phyloP scores from a whole-genome alignment of 1,284 basidiomycete genomes.

The Trametes pubescens region DNA sequence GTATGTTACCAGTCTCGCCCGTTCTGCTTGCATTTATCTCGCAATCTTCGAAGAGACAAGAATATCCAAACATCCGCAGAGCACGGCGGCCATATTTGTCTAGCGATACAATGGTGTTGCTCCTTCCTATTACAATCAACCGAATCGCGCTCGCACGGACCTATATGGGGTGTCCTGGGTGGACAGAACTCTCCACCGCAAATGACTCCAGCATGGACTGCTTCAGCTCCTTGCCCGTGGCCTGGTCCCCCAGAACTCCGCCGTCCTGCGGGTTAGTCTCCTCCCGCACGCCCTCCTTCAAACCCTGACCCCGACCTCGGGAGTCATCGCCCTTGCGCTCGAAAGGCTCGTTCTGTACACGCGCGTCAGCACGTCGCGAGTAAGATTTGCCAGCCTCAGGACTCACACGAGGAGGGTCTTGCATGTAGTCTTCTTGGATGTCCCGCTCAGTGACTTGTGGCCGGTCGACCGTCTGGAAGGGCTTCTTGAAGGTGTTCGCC shows the following conservation, averaged over 20 bases:
- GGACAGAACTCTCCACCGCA: conserved; percentile 33
- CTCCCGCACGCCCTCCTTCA: conserved; percentile 34
- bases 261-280: conserved; percentile 32
- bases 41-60: too few relatives aligned
- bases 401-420: conserved; percentile 43
- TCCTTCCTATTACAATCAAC: not conserved
- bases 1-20: too few relatives aligned
- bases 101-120: not conserved
- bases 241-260: conserved; percentile 33
- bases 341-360: conserved; percentile 20
- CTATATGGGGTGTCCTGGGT: conserved; percentile 23
- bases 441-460: conserved; percentile 43
- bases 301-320: conserved; percentile 11
- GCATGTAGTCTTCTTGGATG: conserved; percentile 46
- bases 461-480: conserved; percentile 40
- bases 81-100: not conserved
- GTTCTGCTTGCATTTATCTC: too few relatives aligned
- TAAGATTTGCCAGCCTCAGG: not conserved
- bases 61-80: too few relatives aligned
- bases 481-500: conserved; percentile 41
- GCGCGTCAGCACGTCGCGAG: not conserved
- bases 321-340: conserved; percentile 21
- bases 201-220: conserved; percentile 24
- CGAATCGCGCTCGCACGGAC: not conserved
- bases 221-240: conserved; percentile 28